These are phyloP conservation scores for Moricandia moricandioides DNA, from an alignment of 345 rosid genomes.

Conservation along the genomic window DNA sequence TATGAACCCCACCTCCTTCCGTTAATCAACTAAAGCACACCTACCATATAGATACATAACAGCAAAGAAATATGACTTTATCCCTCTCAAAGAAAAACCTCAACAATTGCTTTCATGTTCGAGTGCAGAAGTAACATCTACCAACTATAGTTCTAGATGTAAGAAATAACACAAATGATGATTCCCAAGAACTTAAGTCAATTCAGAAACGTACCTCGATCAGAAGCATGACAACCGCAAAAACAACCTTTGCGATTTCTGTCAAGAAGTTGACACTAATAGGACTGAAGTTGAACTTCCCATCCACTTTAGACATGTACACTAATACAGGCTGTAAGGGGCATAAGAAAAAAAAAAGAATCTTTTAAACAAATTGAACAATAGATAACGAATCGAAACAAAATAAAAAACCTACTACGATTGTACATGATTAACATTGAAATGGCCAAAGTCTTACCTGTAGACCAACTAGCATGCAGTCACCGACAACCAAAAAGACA, in stretches of 20 bases:
- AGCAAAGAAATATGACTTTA: not conserved
- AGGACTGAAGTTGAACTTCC: constrained; percentile 84
- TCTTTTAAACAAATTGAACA: not conserved
- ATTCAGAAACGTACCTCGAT: constrained; percentile 59
- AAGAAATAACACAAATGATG: not conserved
- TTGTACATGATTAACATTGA: not conserved
- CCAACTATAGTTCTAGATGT: not conserved
- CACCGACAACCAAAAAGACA: constrained; percentile 77
- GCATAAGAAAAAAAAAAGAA: not conserved
- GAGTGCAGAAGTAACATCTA: constrained; percentile 2
- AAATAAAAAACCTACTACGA: not conserved
- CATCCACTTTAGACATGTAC: constrained; percentile 92
- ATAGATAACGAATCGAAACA: constrained; percentile 6
- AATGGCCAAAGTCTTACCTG: constrained; percentile 50
- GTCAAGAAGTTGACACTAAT: constrained; percentile 94
- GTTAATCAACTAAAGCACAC: constrained; percentile 5
- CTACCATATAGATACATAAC: not conserved
- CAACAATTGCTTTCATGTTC: not conserved
- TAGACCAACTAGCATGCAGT: constrained; percentile 82
- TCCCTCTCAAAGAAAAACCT: constrained; percentile 1
- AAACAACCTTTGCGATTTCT: constrained; percentile 71
- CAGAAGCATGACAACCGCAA: constrained; percentile 83
- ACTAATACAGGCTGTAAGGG: constrained; percentile 81
- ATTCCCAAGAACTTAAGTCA: not conserved
- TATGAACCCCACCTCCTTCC: not conserved